Conservation (phyloP, 2,329 filamentous ascomycete genomes). For the Colletotrichum sp. region DNA sequence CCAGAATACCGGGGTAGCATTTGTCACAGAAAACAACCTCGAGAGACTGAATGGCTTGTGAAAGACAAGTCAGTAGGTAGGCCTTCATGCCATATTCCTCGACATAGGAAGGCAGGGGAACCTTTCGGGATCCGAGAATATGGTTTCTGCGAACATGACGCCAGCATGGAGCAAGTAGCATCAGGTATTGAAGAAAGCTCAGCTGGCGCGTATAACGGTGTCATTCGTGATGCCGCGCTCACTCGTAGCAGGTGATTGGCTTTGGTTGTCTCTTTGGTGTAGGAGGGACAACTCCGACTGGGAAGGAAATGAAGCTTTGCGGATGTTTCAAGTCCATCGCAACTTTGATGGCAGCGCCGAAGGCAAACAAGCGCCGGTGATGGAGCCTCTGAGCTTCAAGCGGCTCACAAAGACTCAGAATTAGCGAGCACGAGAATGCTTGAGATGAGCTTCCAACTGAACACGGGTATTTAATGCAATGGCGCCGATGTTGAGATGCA, state of each 20-base stretch:
- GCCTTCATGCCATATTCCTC: fast-evolving
- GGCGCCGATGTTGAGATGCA: neutral
- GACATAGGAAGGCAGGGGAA: neutral
- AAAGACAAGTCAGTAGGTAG: neutral
- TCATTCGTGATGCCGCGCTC: neutral
- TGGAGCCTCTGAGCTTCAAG: neutral
- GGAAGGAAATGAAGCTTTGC: neutral
- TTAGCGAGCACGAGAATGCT: neutral
- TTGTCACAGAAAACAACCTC: neutral
- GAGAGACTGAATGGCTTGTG: neutral
- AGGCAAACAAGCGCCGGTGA: neutral
- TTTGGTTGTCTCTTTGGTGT: neutral
- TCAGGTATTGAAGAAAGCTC: neutral
- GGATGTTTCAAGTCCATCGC: neutral
- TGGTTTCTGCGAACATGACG: neutral
- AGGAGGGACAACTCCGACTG: neutral
- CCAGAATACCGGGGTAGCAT: neutral
- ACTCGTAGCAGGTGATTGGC: neutral
- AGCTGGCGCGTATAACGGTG: neutral
- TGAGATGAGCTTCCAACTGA: neutral
- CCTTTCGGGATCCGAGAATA: neutral
- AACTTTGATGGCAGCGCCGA: neutral
- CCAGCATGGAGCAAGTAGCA: neutral
- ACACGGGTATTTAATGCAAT: neutral
- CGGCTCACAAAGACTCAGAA: neutral